A percentile compares a stretch with the other conserved stretches of the same genome.
phyloP scores from a whole-genome alignment of 257 asterid species.

The Salvia hispanica region DNA sequence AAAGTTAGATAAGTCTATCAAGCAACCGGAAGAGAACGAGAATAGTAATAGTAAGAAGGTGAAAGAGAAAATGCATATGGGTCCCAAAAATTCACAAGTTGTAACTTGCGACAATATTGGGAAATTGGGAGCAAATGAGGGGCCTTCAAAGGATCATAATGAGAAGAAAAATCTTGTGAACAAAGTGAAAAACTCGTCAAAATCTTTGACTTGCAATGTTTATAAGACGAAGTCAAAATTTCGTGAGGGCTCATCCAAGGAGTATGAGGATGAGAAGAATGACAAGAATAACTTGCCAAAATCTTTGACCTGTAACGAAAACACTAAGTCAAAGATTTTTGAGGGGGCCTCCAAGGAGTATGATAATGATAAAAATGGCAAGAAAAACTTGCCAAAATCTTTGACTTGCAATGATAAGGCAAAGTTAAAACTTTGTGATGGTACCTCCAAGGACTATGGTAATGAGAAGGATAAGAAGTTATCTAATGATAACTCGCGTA shows the following conservation, averaged over 20 bases:
- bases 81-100: conserved; percentile 22
- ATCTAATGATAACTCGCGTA: conserved; percentile 32
- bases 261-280: conserved; percentile 26
- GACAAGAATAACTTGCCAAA: conserved; percentile 33
- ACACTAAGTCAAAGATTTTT: conserved; percentile 32
- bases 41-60: conserved; percentile 26
- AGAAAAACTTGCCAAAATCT: conserved; percentile 5
- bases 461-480: conserved; percentile 28
- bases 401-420: conserved; percentile 9
- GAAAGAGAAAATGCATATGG: conserved; percentile 3
- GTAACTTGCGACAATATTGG: neutral
- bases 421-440: conserved; percentile 32
- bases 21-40: conserved; percentile 19
- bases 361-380: conserved; percentile 23
- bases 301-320: neutral
- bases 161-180: conserved; percentile 24
- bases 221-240: conserved; percentile 30
- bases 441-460: conserved; percentile 33
- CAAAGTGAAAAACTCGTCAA: conserved; percentile 25
- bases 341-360: conserved; percentile 33
- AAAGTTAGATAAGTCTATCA: conserved; percentile 35
- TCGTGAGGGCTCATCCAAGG: conserved; percentile 32
- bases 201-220: neutral
- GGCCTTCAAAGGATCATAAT: neutral
- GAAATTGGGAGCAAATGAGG: neutral